These are phyloP conservation scores for Leptographium wingfieldii DNA, from an alignment of 2,329 filamentous ascomycete species.

Conservation along the genomic window DNA sequence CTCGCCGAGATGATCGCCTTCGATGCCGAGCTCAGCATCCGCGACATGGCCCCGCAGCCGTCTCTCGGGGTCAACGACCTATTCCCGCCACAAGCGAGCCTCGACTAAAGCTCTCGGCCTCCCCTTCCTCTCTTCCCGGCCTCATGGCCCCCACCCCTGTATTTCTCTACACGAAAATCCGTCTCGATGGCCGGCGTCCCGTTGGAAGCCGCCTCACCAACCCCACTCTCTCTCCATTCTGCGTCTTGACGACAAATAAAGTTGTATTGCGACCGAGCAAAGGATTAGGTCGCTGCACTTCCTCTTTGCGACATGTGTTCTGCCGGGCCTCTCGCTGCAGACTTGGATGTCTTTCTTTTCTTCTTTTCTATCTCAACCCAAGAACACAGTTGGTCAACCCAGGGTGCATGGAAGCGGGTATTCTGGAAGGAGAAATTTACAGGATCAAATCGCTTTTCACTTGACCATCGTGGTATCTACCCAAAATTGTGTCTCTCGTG, in stretches of 20 bases:
- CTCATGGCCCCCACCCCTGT: neutral
- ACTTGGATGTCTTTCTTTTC: neutral
- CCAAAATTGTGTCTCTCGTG: neutral
- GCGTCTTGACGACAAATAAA: neutral
- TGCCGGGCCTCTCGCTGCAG: neutral
- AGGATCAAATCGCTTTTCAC: neutral
- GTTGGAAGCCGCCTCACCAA: neutral
- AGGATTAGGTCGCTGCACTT: too few species aligned
- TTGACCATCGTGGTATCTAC: neutral
- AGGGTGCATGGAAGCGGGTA: slow-evolving; percentile 9
- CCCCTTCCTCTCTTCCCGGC: neutral
- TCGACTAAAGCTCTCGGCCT: slow-evolving; percentile 4
- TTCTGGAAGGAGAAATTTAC: slow-evolving; percentile 4
- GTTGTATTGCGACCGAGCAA: neutral
- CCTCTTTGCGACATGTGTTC: too few species aligned
- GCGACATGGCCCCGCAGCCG: slow-evolving; percentile 6
- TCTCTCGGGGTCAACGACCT: slow-evolving; percentile 5
- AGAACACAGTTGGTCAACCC: neutral
- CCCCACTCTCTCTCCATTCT: slow-evolving; percentile 1
- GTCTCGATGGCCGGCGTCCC: neutral
- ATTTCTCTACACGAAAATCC: neutral
- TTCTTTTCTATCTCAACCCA: neutral
- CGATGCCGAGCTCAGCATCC: slow-evolving; percentile 11
- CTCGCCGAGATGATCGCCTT: slow-evolving; percentile 81
- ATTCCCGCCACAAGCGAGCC: slow-evolving; percentile 9